Evolutionary conservation across 306 rosid species (phyloP).

Genomic region (Trichosanthes cucumerina): DNA sequence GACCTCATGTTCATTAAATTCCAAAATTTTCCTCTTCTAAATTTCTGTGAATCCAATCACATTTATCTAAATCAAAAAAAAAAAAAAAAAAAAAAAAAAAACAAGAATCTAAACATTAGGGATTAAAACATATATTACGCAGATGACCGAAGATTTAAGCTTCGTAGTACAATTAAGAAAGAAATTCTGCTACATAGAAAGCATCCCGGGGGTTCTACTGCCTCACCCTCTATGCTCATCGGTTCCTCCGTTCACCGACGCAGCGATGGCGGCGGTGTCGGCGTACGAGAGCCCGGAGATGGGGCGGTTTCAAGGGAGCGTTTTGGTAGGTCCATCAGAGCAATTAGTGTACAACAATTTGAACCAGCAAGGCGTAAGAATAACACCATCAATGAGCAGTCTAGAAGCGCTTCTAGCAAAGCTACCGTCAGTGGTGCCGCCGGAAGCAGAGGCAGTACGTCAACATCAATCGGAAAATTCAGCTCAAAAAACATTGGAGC

Average conservation of each 20-base stretch:
- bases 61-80: too few species aligned
- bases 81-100: too few species aligned
- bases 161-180: conserved; percentile 70
- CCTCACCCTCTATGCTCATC: conserved; percentile 90
- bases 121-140: not conserved
- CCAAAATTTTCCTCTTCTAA: not conserved
- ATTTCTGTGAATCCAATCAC: not conserved
- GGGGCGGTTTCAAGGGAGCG: conserved; percentile 36
- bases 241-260: conserved; percentile 16
- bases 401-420: conserved; percentile 62
- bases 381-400: conserved; percentile 70
- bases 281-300: conserved; percentile 30
- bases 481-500: conserved; percentile 31
- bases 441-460: conserved; percentile 8
- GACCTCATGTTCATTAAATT: not conserved
- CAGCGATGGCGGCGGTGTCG: not conserved
- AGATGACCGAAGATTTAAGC: conserved; percentile 86
- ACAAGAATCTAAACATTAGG: too few species aligned
- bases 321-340: conserved; percentile 10
- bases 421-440: conserved; percentile 60
- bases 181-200: conserved; percentile 84
- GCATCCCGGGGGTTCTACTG: conserved; percentile 90
- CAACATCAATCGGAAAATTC: conserved; percentile 7
- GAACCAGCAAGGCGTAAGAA: conserved; percentile 29
- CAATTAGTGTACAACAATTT: conserved; percentile 25